Evolutionary conservation across 2,329 filamentous ascomycete genomes (phyloP), one percentile per base, ranked within the genome.

Genomic region (Penicillium capsulatum): DNA sequence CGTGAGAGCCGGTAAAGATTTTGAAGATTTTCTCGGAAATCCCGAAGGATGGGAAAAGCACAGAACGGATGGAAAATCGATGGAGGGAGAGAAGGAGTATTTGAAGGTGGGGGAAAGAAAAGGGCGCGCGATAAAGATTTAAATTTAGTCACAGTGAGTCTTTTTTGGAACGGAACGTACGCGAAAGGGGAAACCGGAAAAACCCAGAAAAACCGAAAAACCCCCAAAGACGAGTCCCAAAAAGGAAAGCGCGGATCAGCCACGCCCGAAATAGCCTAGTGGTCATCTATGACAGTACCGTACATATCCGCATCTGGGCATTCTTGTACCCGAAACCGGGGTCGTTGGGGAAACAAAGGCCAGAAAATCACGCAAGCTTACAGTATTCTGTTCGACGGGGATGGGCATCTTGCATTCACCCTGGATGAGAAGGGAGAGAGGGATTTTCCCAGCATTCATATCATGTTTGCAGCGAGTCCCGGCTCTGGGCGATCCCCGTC

Each of bases 141-240:
- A 55, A 55, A 54, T 51, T 51, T 52, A 57, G 54, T 55, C 51
- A 54, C 42, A 14, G 10, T 45, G 50, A 43, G 31, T 40, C 36
- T 36, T 45, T 34, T 36, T 46, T 42, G 15, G 37, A 17, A 20
- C 31, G 37, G 34, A 31, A 28, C 33, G 29, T 15, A 30, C 16
- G 33, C 17, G 20, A 31, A 44, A 34, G 30, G 19, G 26, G 27
- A 42, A 40, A 35, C 32, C 9, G 22, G 13, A 17, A 4, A 27
- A 11, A 24, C 15, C 2, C 6, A 7, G 3, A 10, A 31, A 31
- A 11, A 11, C 8, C 13, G 20, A 32, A 14, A 31, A 31, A 31
- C 15, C 9, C 17, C 10, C 31, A 31, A 36, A 39, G 24, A 31
- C 26, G 17, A 17, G 16, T 14, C 26, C 31, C 30, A 40, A 40